These are phyloP conservation scores for Scalesia atractyloides DNA, from an alignment of 129 eudicot genomes.

Conservation along the genomic window DNA sequence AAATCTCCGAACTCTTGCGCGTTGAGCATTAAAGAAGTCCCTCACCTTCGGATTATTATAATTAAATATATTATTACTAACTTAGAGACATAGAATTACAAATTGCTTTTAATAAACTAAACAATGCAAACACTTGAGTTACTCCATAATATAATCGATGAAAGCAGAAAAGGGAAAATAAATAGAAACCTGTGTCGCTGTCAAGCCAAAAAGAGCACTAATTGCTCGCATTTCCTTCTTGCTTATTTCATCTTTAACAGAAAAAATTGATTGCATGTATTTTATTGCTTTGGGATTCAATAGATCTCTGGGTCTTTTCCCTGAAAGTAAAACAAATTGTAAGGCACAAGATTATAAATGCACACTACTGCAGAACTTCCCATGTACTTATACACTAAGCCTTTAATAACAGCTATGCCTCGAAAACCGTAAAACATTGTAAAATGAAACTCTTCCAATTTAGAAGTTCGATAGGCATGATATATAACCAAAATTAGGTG, in stretches of 20 bases:
- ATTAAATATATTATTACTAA: background rate
- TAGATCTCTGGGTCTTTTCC: slow-evolving; percentile 93
- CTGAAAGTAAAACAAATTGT: slow-evolving; percentile 42
- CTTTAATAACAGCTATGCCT: background rate
- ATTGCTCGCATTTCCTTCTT: slow-evolving; percentile 89
- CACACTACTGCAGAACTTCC: slow-evolving; percentile 1
- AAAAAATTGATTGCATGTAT: slow-evolving; percentile 81
- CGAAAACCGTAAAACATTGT: background rate
- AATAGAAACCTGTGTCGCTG: slow-evolving; percentile 83
- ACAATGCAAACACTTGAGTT: slow-evolving; percentile 6
- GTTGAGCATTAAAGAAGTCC: slow-evolving; percentile 75
- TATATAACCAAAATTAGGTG: background rate
- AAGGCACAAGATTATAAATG: slow-evolving; percentile 5
- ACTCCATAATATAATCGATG: background rate
- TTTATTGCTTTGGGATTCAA: slow-evolving; percentile 89
- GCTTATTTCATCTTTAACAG: slow-evolving; percentile 84
- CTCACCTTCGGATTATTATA: slow-evolving; percentile 53
- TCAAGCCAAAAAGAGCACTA: slow-evolving; percentile 84
- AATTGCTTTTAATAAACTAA: slow-evolving; percentile 14
- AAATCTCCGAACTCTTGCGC: slow-evolving; percentile 75
- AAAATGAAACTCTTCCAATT: background rate
- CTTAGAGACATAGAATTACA: background rate
- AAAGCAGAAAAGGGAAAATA: background rate
- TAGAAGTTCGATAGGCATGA: background rate
- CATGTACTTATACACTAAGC: background rate